Base-by-base conservation (phyloP, 1,139 yeast species). In the Nakaseomyces bracarensis region DNA sequence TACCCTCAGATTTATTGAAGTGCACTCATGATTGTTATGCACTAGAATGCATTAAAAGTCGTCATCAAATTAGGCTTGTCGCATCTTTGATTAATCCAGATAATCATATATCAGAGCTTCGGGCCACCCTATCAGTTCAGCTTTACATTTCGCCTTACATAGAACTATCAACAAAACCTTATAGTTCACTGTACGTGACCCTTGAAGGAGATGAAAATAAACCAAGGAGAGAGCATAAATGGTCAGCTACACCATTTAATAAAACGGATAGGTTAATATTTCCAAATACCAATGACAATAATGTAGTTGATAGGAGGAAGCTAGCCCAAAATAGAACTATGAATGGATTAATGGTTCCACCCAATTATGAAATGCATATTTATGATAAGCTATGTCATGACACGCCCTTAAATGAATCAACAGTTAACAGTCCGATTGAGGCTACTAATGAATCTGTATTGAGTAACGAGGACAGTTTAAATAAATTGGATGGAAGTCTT, bases 21-120 rank as follows among this genome's bases (percentile, higher is more conserved):
- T 75, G 91, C 54, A 80, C 95, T 1, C 97, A 87, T 61, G 96
- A 89, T 62, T 83, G 91, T 57, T 82, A 78, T 47, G 69, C 84
- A 35, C 65, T 64, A 52, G 72, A 63, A 42, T 72, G 53, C 55
- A 75, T 63, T 66, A 71, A 69, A 45, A 81, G 79, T 5, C 72
- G 76, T 45, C 89, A 82, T 58, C 70, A 81, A 50, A 55, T 82
- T 36, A 71, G 80, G 45, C 63, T 80, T 16, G 69, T 70, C 3
- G 70, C 81, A 20, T 74, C 74, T 41, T 58, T 81, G 36, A 64
- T 70, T 21, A 79, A 79, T 52, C 65, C 74, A 2, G 76, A 72
- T 47, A 83, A 84, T 1, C 82, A 77, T 53, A 66, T 72, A 5
- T 76, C 82, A 45, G 87, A 80, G 58, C 63, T 81, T 23, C 65